Evolutionary conservation across 345 rosid species (phyloP).

Genomic region (Syzygium grande): DNA sequence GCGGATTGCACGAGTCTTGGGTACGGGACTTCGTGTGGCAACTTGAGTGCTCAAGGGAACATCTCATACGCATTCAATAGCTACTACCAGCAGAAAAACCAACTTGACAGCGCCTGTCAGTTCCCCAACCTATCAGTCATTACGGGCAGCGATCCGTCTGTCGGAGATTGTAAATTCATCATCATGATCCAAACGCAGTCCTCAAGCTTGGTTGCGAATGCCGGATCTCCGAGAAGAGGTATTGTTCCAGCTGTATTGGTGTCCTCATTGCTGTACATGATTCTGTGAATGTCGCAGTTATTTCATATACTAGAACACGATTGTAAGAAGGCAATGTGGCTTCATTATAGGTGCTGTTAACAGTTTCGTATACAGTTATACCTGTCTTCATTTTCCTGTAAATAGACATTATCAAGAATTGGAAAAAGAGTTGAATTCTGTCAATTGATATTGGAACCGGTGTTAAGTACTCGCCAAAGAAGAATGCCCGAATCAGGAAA

Average conservation of each 20-base stretch:
- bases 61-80: conserved; percentile 89
- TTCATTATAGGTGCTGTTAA: not conserved
- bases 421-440: not conserved
- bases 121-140: conserved; percentile 61
- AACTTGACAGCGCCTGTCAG: conserved; percentile 69
- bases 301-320: not conserved
- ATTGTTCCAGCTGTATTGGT: conserved; percentile 1
- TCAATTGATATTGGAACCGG: not conserved
- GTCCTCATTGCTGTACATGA: conserved; percentile 9
- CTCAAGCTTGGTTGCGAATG: not conserved
- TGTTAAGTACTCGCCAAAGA: not conserved
- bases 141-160: conserved; percentile 50
- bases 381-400: not conserved
- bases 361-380: not conserved
- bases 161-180: conserved; percentile 47
- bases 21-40: conserved; percentile 71
- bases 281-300: conserved; percentile 17
- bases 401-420: not conserved
- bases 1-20: conserved; percentile 91
- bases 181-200: conserved; percentile 64
- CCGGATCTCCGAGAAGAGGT: not conserved
- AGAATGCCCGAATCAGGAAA: not conserved
- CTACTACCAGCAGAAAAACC: conserved; percentile 74
- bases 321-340: not conserved
- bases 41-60: conserved; percentile 45